These are phyloP conservation scores for Zygoascus hellenicus DNA, from an alignment of 1,139 yeast genomes.

Conservation along the genomic window DNA sequence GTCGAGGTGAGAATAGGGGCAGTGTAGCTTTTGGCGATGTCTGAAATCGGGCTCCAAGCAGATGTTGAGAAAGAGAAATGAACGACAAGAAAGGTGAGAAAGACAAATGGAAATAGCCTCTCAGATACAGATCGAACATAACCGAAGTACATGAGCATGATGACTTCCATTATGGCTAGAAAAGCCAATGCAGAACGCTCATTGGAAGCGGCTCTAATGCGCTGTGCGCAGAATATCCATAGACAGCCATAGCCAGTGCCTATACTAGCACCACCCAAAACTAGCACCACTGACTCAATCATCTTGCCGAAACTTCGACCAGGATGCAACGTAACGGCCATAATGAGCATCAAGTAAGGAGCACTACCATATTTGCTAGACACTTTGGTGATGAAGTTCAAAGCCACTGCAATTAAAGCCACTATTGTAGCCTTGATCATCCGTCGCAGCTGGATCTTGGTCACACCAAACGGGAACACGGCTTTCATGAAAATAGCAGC, in stretches of 20 bases:
- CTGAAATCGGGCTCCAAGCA: slow-evolving; percentile 22
- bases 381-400: slow-evolving; percentile 14
- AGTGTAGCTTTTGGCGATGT: slow-evolving; percentile 36
- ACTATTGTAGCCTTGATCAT: slow-evolving; percentile 13
- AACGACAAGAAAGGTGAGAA: slow-evolving; percentile 43
- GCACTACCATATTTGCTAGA: slow-evolving; percentile 6
- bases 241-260: slow-evolving; percentile 41
- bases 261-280: slow-evolving; percentile 32
- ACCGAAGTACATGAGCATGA: slow-evolving; percentile 45
- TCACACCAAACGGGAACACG: slow-evolving; percentile 14
- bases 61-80: slow-evolving; percentile 42
- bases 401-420: slow-evolving; percentile 13
- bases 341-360: slow-evolving; percentile 38
- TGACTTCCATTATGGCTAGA: slow-evolving; percentile 40
- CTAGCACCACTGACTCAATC: slow-evolving; percentile 38
- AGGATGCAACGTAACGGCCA: slow-evolving; percentile 45
- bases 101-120: slow-evolving; percentile 41
- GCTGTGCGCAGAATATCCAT: slow-evolving; percentile 39
- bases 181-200: slow-evolving; percentile 39
- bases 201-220: slow-evolving; percentile 22
- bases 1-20: slow-evolving; percentile 44
- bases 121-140: slow-evolving; percentile 45
- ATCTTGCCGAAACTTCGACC: slow-evolving; percentile 46
- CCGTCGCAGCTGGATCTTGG: slow-evolving; percentile 10
- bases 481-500: background rate